Percentiles rank a stretch among this genome's conserved stretches.
Conservation (phyloP, 2,329 filamentous ascomycete genomes). For the Talaromyces sp. region DNA sequence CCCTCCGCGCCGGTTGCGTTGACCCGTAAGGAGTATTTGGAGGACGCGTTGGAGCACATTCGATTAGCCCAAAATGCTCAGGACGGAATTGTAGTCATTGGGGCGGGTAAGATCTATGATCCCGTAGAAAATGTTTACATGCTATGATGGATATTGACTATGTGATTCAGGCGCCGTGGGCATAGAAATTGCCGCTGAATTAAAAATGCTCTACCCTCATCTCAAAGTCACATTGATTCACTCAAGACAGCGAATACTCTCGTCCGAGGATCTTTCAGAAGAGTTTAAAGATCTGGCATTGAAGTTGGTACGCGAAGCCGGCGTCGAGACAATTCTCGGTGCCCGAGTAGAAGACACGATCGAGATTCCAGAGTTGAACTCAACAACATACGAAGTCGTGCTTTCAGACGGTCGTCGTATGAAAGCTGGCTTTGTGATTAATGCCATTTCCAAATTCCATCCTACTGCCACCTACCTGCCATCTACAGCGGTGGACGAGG, state of each 20-base stretch:
- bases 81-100: conserved; percentile 66
- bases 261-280: conserved; percentile 67
- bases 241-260: conserved; percentile 66
- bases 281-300: conserved; percentile 63
- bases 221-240: conserved; percentile 70
- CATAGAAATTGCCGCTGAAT: conserved; percentile 75
- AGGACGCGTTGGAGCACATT: conserved; percentile 60
- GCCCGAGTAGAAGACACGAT: conserved; percentile 51
- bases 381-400: conserved; percentile 43
- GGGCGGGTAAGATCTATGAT: conserved; percentile 51
- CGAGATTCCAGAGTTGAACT: conserved; percentile 25
- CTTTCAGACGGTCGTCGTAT: conserved; percentile 61
- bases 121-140: not conserved
- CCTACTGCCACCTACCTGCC: conserved; percentile 65
- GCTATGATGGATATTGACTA: conserved; percentile 18
- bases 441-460: conserved; percentile 61
- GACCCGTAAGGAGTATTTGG: conserved; percentile 59
- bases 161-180: conserved; percentile 62
- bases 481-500: conserved; percentile 53
- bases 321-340: conserved; percentile 62
- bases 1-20: conserved; percentile 68
- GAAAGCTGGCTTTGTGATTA: conserved; percentile 62
- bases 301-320: conserved; percentile 56
- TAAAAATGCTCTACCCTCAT: conserved; percentile 64
- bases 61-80: conserved; percentile 50